Base-by-base conservation (phyloP, 208 protist species). In the Acanthamoeba healyi region DNA sequence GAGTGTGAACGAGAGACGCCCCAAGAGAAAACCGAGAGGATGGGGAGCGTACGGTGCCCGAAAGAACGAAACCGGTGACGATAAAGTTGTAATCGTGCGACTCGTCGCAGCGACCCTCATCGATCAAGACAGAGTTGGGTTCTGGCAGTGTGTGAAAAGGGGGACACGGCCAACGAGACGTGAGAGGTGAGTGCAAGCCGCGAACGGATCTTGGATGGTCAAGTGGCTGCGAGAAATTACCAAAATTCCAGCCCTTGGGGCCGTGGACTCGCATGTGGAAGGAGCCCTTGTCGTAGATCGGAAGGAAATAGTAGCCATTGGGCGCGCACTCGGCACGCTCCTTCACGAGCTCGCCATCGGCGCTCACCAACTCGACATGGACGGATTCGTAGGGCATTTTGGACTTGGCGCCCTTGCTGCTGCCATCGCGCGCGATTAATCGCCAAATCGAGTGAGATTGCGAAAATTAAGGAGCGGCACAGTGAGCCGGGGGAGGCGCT, bases 261-360 rank as follows among this genome's bases (percentile, higher is more conserved):
- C 86, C 81, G 36, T 82, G 79, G 26, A 95, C 74, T 58, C 58
- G 65, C 26, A 95, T 79, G 46, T 58, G 63, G 58, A 95, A 95
- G 67, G 44, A 36, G 6, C 94, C 94, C 49, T 92, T 92, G 58
- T 95, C 94, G 49, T 92, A 89, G 54, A 95, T 95, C 4, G 94
- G 94, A 38, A 95, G 67, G 72, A 95, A 95, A 36, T 95, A 95
- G 42, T 95, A 95, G 56, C 94, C 94, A 56, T 95, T 92, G 34
- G 94, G 94, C 34, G 88, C 88, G 65, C 94, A 95, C 82, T 95
- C 94, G 19, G 94, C 63, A 34, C 40, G 38, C 32, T 95, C 94
- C 67, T 95, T 95, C 24, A 95, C 87, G 98, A 99, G 96, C 98
- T 98, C 95, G 99, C 99, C 94, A 99, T 99, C 96, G 97, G 99